Percentiles rank a stretch among this genome's conserved stretches.
Evolutionary conservation across 2,329 filamentous ascomycete genomes (phyloP).

Genomic region (Venturia oleaginea): DNA sequence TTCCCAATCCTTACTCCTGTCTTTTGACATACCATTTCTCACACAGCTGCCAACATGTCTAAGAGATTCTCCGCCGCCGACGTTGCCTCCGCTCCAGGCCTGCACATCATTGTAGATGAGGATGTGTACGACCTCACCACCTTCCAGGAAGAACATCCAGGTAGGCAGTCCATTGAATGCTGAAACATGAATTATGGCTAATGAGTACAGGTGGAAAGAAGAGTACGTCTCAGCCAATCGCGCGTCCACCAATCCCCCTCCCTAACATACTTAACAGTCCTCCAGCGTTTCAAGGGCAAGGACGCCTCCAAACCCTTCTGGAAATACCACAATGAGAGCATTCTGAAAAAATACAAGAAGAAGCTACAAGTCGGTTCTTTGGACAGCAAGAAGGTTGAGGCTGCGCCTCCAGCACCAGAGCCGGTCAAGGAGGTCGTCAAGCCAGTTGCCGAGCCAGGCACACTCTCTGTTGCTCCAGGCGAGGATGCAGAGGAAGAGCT

Average conservation of each 20-base stretch:
- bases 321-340: conserved; percentile 54
- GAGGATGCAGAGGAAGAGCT: conserved; percentile 23
- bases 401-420: conserved; percentile 40
- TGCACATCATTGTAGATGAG: conserved; percentile 87
- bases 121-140: conserved; percentile 92
- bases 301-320: conserved; percentile 61
- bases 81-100: conserved; percentile 69
- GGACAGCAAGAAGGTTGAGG: conserved; percentile 65
- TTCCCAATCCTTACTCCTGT: background rate
- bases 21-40: background rate
- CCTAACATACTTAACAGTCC: conserved; percentile 35
- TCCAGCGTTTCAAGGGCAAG: conserved; percentile 56
- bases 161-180: conserved; percentile 15
- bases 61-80: conserved; percentile 77
- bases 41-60: conserved; percentile 53
- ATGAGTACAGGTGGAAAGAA: conserved; percentile 54
- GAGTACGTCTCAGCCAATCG: conserved; percentile 38
- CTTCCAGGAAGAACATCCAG: conserved; percentile 42
- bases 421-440: conserved; percentile 40
- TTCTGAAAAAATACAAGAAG: conserved; percentile 53
- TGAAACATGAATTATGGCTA: background rate
- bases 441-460: conserved; percentile 51
- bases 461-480: conserved; percentile 31
- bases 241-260: conserved; percentile 9
- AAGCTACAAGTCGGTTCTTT: conserved; percentile 61